Base-by-base conservation (phyloP, 331 rosid species). In the Malus hybrid region DNA sequence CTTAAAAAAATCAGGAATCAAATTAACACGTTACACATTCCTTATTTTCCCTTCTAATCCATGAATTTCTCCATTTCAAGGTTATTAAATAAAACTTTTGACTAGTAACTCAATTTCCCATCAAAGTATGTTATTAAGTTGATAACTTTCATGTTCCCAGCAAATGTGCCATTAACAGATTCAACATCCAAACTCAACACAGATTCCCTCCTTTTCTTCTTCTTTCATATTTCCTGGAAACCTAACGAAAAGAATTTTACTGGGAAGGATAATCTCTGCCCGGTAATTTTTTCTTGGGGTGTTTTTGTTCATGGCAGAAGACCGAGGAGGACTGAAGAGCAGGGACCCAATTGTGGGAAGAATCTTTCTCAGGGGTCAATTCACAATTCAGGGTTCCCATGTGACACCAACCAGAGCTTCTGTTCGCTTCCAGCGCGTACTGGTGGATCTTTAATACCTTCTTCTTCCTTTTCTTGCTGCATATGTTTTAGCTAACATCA, bases 351-450 rank as follows among this genome's bases (percentile, higher is more conserved):
- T 34, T 53, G 63, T 39, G 56, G 30, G 50, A 3, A 78, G 68
- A 60, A 71, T 71, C 58, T 20, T 48, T 33, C 24, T 2, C 33
- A 76, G 29, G 44, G 24, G 70, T 68, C 70, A 77, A 57, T 32
- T 52, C 57, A 52, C 20, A 77, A 73, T 42, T 74, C 74, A 79
- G 78, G 82, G 86, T 81, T 72, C 86, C 85, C 92, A 79, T 76
- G 88, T 86, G 90, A 86, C 75, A 46, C 62, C 60, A 78, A 66
- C 48, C 61, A 74, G 50, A 58, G 22, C 57, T 20, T 36, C 62
- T 10, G 19, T 30, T 16, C 46, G 15, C 19, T 48, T 19, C 18
- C 62, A 19, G 24, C 46, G 34, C 61, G 63, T 63, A 34, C 66
- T 39, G 46, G 46, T 39, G 46, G 46, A 39, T 39, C 46, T 39